Evolutionary conservation across 1,284 basidiomycete genomes (phyloP), one percentile per base, ranked within the genome.

Genomic region (Singerocomus inundabilis): DNA sequence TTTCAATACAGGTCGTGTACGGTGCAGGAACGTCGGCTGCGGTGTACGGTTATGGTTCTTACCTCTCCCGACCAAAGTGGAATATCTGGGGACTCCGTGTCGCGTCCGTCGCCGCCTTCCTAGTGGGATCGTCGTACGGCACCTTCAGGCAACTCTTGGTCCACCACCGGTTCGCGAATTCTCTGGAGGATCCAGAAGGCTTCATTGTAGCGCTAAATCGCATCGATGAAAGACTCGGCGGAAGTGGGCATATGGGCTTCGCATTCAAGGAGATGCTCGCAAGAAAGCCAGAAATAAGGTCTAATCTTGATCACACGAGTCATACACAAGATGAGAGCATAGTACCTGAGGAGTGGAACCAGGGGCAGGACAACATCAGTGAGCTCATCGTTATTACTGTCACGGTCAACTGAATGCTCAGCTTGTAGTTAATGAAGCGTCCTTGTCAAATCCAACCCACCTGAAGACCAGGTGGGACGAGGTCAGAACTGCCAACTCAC

Each of bases 401-500:
- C 34, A n/a, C 11, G 12, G 25, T 28, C 13, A 29, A 44, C 39
- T 32, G 6, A 39, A 37, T n/a, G 36, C 32, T 51, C 12, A 55
- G 16, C 8, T 34, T 26, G 16, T 46, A 54, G 57, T 33, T 35
- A 46, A 25, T 43, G 51, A 48, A 21, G 11, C 25, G 32, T 52
- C 55, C 37, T 48, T 34, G 26, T 41, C 58, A 45, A 54, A 59
- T 26, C 47, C 44, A 25, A 51, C 43, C 47, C 63, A 13, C 47
- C 60, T 44, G 59, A 64, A 41, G 61, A 48, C 77, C 62, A 77
- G 70, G 54, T 88, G 85, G 85, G 82, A 84, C 35, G 76, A 82
- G 53, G 81, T 88, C 37, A 80, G 84, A 46, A 69, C 70, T 40
- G 75, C 70, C n/a, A 84, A 83, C 52, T 66, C 72, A 29, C 74